These are phyloP conservation scores for Moesziomyces sp. DNA, from an alignment of 1,284 basidiomycete genomes.

Conservation along the genomic window DNA sequence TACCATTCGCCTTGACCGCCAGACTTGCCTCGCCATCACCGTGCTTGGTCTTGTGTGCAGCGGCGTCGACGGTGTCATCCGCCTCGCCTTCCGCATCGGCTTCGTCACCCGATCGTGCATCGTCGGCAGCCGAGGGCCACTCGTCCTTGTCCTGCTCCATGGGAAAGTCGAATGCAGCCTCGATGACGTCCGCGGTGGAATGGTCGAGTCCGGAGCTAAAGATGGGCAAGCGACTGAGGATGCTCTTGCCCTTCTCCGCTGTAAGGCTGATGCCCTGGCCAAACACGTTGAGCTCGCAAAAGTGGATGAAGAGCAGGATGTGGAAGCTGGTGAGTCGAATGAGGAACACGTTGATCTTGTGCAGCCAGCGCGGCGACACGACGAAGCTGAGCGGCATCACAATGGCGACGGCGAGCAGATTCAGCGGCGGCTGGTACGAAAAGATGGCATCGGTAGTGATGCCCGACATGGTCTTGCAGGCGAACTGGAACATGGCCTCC, in stretches of 20 bases:
- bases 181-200: conserved; percentile 38
- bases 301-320: conserved; percentile 80
- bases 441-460: conserved; percentile 89
- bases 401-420: conserved; percentile 49
- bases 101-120: conserved; percentile 10
- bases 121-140: conserved; percentile 15
- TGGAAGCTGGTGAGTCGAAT: conserved; percentile 83
- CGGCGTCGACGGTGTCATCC: neutral
- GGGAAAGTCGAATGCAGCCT: conserved; percentile 42
- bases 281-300: conserved; percentile 79
- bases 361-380: conserved; percentile 67
- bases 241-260: conserved; percentile 44
- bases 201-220: conserved; percentile 23
- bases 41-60: neutral
- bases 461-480: conserved; percentile 71
- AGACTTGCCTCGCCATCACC: neutral
- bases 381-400: conserved; percentile 53
- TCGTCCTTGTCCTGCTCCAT: conserved; percentile 24
- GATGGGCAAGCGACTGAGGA: conserved; percentile 32
- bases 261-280: conserved; percentile 51
- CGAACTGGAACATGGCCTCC: conserved; percentile 91
- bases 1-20: conserved; percentile 3
- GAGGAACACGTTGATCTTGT: conserved; percentile 73
- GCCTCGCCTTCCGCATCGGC: conserved; percentile 21
- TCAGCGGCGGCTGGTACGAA: conserved; percentile 88